Conservation (phyloP, 805 yeast species). For the Candida broadrunensis region DNA sequence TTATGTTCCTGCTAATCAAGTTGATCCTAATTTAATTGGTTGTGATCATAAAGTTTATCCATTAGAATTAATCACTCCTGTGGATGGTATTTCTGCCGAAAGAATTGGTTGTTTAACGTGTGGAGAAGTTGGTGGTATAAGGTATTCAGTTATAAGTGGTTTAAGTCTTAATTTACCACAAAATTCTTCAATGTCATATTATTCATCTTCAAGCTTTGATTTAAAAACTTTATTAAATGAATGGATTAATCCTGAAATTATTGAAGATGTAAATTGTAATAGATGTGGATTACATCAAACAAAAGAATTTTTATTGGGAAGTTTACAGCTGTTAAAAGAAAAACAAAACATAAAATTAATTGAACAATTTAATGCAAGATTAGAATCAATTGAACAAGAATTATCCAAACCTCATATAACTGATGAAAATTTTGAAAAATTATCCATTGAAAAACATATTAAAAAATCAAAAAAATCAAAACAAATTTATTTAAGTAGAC, state of each 20-base stretch:
- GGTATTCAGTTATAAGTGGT: slow-evolving; percentile 77
- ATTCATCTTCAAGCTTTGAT: slow-evolving; percentile 21
- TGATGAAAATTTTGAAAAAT: slow-evolving; percentile 71
- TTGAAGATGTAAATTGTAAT: slow-evolving; percentile 92
- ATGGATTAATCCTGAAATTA: slow-evolving; percentile 78
- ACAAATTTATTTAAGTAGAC: slow-evolving; percentile 74
- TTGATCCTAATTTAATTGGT: slow-evolving; percentile 64
- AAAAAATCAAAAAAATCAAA: slow-evolving; percentile 78
- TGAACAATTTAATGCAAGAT: slow-evolving; percentile 26
- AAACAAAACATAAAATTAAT: slow-evolving; percentile 34
- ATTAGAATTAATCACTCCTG: slow-evolving; percentile 72
- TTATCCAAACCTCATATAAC: slow-evolving; percentile 66
- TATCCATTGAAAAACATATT: slow-evolving; percentile 73
- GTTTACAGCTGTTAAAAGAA: slow-evolving; percentile 28
- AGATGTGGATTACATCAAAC: slow-evolving; percentile 79
- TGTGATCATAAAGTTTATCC: slow-evolving; percentile 46
- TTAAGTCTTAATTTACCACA: slow-evolving; percentile 66
- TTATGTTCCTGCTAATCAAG: slow-evolving; percentile 68
- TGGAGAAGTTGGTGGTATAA: slow-evolving; percentile 91
- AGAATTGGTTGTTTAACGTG: slow-evolving; percentile 87
- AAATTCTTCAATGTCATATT: slow-evolving; percentile 31
- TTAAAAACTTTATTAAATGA: slow-evolving; percentile 55
- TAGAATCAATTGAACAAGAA: slow-evolving; percentile 39
- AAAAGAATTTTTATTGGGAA: slow-evolving; percentile 43
- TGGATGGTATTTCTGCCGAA: slow-evolving; percentile 86